Evolutionary conservation across 2,329 filamentous ascomycete species (phyloP).

Genomic region (Exserohilum turcica): DNA sequence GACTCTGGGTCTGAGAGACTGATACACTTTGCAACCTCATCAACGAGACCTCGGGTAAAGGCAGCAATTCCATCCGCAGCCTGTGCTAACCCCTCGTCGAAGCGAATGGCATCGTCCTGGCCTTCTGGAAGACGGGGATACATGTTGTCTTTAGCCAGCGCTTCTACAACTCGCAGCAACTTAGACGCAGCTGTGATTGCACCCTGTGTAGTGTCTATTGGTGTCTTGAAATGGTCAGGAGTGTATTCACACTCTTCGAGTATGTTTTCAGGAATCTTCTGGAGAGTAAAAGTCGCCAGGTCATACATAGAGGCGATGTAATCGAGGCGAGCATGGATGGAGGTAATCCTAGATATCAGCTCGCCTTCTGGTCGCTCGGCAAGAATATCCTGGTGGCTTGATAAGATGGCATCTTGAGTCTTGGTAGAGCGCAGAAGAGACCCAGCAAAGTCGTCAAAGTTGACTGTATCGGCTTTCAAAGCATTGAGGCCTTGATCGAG

Average conservation of each 20-base stretch:
- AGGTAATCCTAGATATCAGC: conserved; percentile 24
- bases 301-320: conserved; percentile 29
- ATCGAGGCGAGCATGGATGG: conserved; percentile 29
- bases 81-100: conserved; percentile 25
- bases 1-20: conserved; percentile 11
- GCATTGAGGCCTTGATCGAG: conserved; percentile 88
- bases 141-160: conserved; percentile 30
- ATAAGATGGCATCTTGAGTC: conserved; percentile 26
- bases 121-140: conserved; percentile 34
- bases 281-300: conserved; percentile 18
- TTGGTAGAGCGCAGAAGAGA: conserved; percentile 67
- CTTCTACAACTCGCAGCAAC: conserved; percentile 28
- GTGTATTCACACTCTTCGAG: conserved; percentile 50
- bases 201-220: conserved; percentile 22
- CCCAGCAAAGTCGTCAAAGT: conserved; percentile 78
- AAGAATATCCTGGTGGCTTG: conserved; percentile 19
- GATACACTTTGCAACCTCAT: conserved; percentile 11
- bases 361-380: conserved; percentile 34
- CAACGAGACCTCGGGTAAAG: conserved; percentile 23
- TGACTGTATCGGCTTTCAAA: conserved; percentile 81
- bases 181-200: conserved; percentile 26
- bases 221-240: conserved; percentile 23
- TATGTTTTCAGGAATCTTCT: conserved; percentile 8
- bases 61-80: conserved; percentile 18
- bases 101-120: conserved; percentile 26